Evolutionary conservation across 2,329 filamentous ascomycete species (phyloP).

Genomic region (Lecanosticta acicola): DNA sequence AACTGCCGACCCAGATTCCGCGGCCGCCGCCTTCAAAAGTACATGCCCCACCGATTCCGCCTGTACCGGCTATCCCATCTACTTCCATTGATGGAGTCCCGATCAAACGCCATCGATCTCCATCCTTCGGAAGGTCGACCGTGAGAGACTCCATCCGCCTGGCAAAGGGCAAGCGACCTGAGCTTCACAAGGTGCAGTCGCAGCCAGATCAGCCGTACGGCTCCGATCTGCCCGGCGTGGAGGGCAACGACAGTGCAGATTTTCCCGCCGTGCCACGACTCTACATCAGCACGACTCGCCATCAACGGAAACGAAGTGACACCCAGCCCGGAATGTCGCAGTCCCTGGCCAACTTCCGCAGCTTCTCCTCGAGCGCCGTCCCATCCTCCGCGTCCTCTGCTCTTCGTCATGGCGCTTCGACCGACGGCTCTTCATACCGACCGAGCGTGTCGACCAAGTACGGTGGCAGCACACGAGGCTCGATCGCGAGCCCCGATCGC

Average conservation of each 20-base stretch:
- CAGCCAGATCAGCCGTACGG: constrained; percentile 11
- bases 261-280: constrained; percentile 69
- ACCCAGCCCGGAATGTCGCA: constrained; percentile 70
- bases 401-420: constrained; percentile 13
- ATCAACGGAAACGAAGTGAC: constrained; percentile 83
- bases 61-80: constrained; percentile 19
- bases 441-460: constrained; percentile 24
- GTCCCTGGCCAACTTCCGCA: constrained; percentile 62
- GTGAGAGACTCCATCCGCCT: constrained; percentile 87
- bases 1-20: constrained; percentile 22
- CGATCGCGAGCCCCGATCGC: constrained; percentile 24
- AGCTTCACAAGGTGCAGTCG: constrained; percentile 17
- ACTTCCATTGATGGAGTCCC: constrained; percentile 24
- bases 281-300: constrained; percentile 52
- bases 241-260: constrained; percentile 55
- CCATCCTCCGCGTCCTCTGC: constrained; percentile 34
- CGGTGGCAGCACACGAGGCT: constrained; percentile 23
- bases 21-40: constrained; percentile 26
- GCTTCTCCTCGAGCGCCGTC: constrained; percentile 57
- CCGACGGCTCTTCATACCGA: constrained; percentile 21
- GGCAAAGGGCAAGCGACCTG: constrained; percentile 59
- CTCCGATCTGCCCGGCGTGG: constrained; percentile 3
- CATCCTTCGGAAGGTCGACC: constrained; percentile 42
- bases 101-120: constrained; percentile 28
- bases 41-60: constrained; percentile 19